These are phyloP conservation scores for Cadophora sp. DNA, from an alignment of 2,329 filamentous ascomycete genomes.

Conservation along the genomic window DNA sequence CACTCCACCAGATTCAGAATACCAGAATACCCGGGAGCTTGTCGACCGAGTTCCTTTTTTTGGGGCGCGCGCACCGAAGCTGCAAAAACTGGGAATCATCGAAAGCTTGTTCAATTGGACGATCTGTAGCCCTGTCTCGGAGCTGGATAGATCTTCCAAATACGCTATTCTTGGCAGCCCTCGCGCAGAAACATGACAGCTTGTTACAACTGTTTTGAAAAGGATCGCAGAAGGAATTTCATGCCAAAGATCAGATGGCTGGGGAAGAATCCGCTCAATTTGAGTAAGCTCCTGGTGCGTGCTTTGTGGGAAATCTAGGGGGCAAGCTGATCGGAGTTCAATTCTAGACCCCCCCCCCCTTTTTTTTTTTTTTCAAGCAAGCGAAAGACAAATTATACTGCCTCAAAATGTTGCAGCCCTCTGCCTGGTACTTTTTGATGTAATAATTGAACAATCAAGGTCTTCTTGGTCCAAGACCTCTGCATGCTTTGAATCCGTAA, in stretches of 20 bases:
- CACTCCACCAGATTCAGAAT: constrained; percentile 2
- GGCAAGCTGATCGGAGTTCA: background rate
- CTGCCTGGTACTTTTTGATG: background rate
- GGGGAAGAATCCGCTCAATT: constrained; percentile 1
- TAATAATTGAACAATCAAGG: background rate
- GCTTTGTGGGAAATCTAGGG: background rate
- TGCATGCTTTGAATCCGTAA: background rate
- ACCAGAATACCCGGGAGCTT: background rate
- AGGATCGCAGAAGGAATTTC: background rate
- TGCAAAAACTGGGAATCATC: background rate
- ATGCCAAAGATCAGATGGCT: background rate
- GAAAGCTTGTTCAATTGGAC: constrained; percentile 26
- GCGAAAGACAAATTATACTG: background rate
- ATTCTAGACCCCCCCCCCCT: too few relatives aligned
- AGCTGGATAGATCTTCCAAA: constrained; percentile 2
- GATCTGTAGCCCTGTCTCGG: constrained; percentile 8
- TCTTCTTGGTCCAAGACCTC: background rate
- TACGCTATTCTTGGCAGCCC: background rate
- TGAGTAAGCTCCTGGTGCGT: background rate
- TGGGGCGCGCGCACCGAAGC: background rate
- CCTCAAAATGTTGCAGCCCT: background rate
- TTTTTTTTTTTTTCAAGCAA: background rate
- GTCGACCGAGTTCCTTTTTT: background rate
- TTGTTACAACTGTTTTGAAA: constrained; percentile 9
- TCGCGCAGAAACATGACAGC: constrained; percentile 13